Evolutionary conservation across 805 yeast genomes (phyloP).

Genomic region (Metschnikowia picachoensis): DNA sequence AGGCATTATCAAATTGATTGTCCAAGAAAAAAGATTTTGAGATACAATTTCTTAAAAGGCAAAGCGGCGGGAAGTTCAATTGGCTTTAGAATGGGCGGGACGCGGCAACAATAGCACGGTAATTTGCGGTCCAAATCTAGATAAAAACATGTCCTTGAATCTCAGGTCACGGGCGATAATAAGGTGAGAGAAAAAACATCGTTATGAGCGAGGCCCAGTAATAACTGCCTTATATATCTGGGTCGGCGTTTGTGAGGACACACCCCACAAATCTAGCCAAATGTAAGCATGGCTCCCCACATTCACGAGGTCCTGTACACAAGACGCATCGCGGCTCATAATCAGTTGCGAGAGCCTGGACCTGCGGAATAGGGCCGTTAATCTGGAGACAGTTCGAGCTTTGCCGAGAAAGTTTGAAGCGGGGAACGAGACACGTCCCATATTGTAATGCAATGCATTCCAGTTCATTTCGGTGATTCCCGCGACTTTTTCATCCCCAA

Average conservation of each 20-base stretch:
- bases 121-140: no score
- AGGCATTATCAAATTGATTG: conserved; percentile 10
- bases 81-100: no score
- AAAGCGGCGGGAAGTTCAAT: no score
- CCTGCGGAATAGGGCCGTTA: not conserved
- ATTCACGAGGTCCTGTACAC: conserved; percentile 1
- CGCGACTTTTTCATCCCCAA: no score
- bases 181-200: no score
- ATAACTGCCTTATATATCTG: conserved; percentile 1
- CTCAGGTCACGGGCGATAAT: no score
- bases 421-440: conserved; percentile 1
- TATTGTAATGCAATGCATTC: no score
- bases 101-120: no score
- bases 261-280: conserved; percentile 7
- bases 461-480: no score
- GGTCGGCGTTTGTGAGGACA: conserved; percentile 1
- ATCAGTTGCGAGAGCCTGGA: not conserved
- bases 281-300: conserved; percentile 1
- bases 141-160: no score
- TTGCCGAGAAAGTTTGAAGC: conserved; percentile 5
- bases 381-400: conserved; percentile 3
- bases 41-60: no score
- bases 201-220: not conserved
- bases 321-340: not conserved
- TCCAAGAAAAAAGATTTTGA: no score